phyloP scores from a whole-genome alignment of 192 early-diverging fungal genomes.

The Allomyces macrogynus region DNA sequence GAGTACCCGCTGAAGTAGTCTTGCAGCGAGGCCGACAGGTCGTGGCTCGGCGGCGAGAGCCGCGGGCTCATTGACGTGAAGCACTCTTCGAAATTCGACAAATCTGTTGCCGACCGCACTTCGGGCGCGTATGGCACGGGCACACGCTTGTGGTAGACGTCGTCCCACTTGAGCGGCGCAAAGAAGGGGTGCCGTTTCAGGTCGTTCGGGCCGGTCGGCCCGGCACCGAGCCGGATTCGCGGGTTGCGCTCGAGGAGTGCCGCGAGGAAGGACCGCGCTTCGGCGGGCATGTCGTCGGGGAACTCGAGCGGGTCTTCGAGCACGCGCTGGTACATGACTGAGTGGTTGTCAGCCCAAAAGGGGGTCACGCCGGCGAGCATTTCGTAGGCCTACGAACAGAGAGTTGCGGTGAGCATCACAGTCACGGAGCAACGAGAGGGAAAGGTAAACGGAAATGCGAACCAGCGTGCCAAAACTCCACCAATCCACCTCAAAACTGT shows the following conservation, averaged over 20 bases:
- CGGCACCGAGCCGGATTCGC: constrained; percentile 36
- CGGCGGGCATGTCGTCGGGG: constrained; percentile 17
- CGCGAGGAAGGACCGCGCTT: constrained; percentile 21
- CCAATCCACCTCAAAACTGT: background rate
- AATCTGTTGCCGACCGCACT: constrained; percentile 7
- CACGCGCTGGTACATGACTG: constrained; percentile 34
- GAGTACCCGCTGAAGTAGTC: background rate
- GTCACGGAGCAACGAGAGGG: background rate
- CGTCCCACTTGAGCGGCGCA: constrained; percentile 46
- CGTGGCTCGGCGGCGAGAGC: background rate
- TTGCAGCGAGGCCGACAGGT: background rate
- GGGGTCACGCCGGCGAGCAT: constrained; percentile 15
- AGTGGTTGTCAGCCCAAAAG: constrained; percentile 35
- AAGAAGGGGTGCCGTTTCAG: constrained; percentile 63
- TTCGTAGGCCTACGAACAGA: background rate
- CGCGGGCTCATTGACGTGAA: background rate
- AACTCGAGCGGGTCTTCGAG: constrained; percentile 29
- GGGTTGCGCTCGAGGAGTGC: constrained; percentile 23
- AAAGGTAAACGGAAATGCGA: background rate
- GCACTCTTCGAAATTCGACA: background rate
- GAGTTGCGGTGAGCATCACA: background rate
- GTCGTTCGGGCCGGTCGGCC: constrained; percentile 30
- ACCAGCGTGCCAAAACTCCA: constrained; percentile 11
- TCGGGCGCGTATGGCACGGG: constrained; percentile 46
- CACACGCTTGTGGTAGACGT: constrained; percentile 32